phyloP scores from a whole-genome alignment of 257 asterid genomes.

The Solanum pimpinellifolium region DNA sequence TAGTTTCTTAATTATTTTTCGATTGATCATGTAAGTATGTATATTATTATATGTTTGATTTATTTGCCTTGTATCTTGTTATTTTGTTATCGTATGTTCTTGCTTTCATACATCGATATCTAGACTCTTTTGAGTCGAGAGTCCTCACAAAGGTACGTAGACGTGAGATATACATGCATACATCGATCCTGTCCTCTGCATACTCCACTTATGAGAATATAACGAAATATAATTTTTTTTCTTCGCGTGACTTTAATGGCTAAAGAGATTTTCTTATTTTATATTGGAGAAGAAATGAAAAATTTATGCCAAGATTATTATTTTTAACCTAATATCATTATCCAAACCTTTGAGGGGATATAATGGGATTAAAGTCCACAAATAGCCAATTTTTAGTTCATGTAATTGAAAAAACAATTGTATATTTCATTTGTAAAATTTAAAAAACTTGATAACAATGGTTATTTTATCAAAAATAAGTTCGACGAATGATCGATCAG shows the following conservation, averaged over 20 bases:
- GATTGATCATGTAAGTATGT: background rate
- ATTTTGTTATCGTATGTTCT: background rate
- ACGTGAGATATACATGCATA: background rate
- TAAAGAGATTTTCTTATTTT: background rate
- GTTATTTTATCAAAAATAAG: background rate
- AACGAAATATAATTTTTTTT: background rate
- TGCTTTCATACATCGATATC: background rate
- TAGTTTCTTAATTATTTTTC: background rate
- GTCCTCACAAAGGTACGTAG: background rate
- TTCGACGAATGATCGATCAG: background rate
- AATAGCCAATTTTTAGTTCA: background rate
- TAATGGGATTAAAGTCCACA: background rate
- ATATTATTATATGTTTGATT: background rate
- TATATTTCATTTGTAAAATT: background rate
- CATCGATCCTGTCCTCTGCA: accelerated
- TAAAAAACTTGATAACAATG: background rate
- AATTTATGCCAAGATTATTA: background rate
- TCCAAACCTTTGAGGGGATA: background rate
- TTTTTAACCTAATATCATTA: background rate
- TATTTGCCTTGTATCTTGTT: background rate
- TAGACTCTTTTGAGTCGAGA: background rate
- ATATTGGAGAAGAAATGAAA: background rate
- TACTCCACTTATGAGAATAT: background rate
- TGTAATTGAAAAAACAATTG: background rate
- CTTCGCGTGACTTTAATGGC: background rate